Conservation (phyloP, 1,284 basidiomycete genomes). For the Rhodofomes roseus region DNA sequence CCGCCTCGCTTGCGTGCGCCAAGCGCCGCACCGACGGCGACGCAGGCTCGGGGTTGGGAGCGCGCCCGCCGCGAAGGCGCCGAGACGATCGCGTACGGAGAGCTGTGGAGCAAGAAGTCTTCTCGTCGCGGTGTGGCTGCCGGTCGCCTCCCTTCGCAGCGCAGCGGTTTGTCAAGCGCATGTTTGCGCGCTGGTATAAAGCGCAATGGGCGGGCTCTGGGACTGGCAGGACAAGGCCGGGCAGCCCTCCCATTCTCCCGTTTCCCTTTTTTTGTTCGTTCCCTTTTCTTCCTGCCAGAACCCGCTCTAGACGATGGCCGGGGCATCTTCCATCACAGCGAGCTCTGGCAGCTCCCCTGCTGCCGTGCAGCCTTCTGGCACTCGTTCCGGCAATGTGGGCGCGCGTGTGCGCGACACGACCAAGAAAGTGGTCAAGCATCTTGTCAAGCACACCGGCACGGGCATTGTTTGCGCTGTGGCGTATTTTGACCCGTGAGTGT, state of each 20-base stretch:
- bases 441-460: slow-evolving; percentile 42
- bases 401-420: neutral
- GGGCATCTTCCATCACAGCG: neutral
- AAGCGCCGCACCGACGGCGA: too few relatives aligned
- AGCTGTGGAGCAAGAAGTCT: neutral
- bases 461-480: slow-evolving; percentile 51
- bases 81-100: neutral
- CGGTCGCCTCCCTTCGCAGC: neutral
- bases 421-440: slow-evolving; percentile 32
- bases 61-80: too few relatives aligned
- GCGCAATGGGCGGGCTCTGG: neutral
- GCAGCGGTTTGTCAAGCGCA: neutral
- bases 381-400: neutral
- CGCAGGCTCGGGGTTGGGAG: too few relatives aligned
- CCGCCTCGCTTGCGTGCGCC: too few relatives aligned
- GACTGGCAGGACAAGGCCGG: neutral
- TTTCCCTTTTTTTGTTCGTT: neutral
- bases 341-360: neutral
- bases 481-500: slow-evolving; percentile 52
- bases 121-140: neutral
- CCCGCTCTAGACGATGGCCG: neutral
- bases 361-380: neutral
- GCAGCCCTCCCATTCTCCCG: neutral
- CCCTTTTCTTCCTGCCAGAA: neutral
- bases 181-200: neutral